Conservation (phyloP, 495 filamentous ascomycete species). For the Hypoxylon rickii region DNA sequence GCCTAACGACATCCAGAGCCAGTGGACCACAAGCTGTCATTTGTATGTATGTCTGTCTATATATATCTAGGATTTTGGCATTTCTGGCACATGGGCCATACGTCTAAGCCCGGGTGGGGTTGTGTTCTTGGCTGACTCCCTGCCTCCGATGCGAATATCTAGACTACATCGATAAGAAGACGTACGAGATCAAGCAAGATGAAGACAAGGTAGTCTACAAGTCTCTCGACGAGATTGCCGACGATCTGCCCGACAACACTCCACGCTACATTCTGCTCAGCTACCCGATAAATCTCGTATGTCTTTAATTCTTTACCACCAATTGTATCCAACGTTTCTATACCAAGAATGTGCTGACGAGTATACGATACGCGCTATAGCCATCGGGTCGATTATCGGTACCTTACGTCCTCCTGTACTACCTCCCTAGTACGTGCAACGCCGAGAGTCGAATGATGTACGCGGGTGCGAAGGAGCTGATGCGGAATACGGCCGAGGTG, state of each 20-base stretch:
- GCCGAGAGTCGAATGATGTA: constrained; percentile 87
- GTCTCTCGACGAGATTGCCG: constrained; percentile 74
- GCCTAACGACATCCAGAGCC: constrained; percentile 84
- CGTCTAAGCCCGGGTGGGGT: background rate
- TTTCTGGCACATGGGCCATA: too few relatives aligned
- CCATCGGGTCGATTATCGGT: constrained; percentile 52
- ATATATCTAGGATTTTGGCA: too few relatives aligned
- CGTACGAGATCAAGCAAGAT: constrained; percentile 82
- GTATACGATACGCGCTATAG: too few relatives aligned
- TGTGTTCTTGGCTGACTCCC: background rate
- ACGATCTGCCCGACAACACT: constrained; percentile 90
- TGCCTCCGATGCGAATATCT: background rate
- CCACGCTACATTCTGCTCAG: constrained; percentile 89
- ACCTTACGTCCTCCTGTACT: constrained; percentile 93
- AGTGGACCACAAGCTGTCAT: constrained; percentile 88
- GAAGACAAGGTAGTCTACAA: constrained; percentile 73
- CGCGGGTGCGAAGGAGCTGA: constrained; percentile 90
- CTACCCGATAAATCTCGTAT: constrained; percentile 82
- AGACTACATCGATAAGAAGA: constrained; percentile 87
- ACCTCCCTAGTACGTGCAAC: constrained; percentile 88
- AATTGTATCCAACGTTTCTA: too few relatives aligned
- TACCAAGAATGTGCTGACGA: too few relatives aligned
- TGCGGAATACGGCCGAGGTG: constrained; percentile 87
- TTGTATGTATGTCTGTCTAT: constrained; percentile 66
- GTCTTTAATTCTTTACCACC: constrained; percentile 35